Percentiles rank a stretch among this genome's conserved stretches.
phyloP scores from a whole-genome alignment of 306 rosid genomes.

The Potentilla sterilis region DNA sequence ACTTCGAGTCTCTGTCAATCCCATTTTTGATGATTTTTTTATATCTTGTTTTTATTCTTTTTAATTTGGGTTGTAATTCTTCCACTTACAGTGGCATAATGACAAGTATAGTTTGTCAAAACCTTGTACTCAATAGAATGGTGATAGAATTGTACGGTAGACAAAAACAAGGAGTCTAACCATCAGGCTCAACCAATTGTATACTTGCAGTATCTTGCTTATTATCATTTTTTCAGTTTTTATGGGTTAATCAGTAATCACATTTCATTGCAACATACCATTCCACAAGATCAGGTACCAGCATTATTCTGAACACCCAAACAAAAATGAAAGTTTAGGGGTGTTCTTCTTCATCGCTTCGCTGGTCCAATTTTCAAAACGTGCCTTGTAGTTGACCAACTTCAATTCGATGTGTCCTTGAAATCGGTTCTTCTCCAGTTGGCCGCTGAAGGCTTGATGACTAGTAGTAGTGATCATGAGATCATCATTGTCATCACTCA shows the following conservation, averaged over 20 bases:
- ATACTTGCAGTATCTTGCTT: not conserved
- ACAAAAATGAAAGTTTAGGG: not conserved
- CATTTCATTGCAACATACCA: not conserved
- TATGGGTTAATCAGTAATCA: not conserved
- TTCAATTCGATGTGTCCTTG: not conserved
- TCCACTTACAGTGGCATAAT: not conserved
- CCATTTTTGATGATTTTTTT: not conserved
- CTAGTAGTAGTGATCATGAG: not conserved
- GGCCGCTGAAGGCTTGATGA: not conserved
- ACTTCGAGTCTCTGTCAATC: not conserved
- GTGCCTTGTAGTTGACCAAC: not conserved
- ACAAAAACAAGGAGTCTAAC: not conserved
- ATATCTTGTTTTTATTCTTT: not conserved
- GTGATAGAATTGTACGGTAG: not conserved
- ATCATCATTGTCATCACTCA: not conserved
- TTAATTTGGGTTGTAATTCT: conserved; percentile 4
- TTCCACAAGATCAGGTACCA: not conserved
- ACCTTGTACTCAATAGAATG: not conserved
- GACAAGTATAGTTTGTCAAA: not conserved
- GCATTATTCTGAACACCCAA: not conserved
- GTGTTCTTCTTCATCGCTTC: too few species aligned
- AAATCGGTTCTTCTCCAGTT: not conserved
- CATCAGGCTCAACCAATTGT: not conserved
- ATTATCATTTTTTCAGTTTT: not conserved
- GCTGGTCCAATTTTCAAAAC: not conserved